Conservation (phyloP, 148 eudicot species). For the Arbutus unedo region DNA sequence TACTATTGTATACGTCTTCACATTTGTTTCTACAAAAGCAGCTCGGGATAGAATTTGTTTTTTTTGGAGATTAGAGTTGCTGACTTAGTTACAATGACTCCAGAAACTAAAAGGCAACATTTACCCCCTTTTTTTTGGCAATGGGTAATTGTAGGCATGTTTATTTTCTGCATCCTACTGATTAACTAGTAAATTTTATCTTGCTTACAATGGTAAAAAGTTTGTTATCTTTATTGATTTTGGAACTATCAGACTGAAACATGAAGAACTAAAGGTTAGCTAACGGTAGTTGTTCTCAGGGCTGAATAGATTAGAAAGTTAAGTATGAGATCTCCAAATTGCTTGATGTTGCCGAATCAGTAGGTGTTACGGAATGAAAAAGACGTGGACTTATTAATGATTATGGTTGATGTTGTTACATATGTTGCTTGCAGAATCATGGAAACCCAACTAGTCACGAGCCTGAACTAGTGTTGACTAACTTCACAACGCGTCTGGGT, state of each 20-base stretch:
- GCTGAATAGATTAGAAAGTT: not conserved
- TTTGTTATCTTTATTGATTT: not conserved
- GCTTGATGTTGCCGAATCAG: not conserved
- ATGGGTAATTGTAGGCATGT: not conserved
- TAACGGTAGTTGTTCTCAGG: not conserved
- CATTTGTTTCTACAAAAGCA: not conserved
- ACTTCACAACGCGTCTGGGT: conserved; percentile 70
- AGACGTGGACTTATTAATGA: not conserved
- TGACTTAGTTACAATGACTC: not conserved
- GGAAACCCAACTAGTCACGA: conserved; percentile 90
- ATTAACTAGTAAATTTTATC: not conserved
- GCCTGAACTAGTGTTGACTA: conserved; percentile 86
- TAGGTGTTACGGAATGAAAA: not conserved
- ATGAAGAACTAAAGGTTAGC: not conserved
- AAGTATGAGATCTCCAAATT: not conserved
- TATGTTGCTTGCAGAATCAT: conserved; percentile 64
- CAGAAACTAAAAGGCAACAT: not conserved
- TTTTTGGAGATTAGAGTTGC: too few species aligned
- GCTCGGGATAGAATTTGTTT: not conserved
- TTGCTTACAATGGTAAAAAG: not conserved
- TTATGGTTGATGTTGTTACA: not conserved
- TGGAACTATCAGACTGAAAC: not conserved
- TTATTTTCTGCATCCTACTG: not conserved
- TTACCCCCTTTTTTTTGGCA: not conserved
- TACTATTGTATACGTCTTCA: not conserved